Evolutionary conservation across 768 basidiomycete species (phyloP), one percentile per base, ranked within the genome.

Genomic region (Rhizopogon vulgaris): DNA sequence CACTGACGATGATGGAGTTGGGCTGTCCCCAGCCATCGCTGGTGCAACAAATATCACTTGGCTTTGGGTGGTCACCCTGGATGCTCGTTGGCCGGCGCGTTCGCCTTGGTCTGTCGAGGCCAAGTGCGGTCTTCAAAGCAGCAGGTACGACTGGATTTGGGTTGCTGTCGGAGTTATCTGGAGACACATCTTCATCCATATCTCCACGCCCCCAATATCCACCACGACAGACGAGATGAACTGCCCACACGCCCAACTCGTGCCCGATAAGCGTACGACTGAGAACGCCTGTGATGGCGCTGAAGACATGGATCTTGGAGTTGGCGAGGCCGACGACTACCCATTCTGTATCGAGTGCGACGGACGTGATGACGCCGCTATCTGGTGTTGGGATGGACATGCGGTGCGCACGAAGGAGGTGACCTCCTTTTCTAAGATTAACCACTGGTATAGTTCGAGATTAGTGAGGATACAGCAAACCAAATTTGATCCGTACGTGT

Each of bases 21-120:
- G 83, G 81, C 63, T 94, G 90, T 0, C 94, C 94, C 90, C 92
- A 97, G 1, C 95, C 95, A 48, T 82, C 77, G 0, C 87, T 85
- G 2, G 88, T 78, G 48, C 82, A 80, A 54, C 84, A 82, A 14
- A 74, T 69, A 52, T 78, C 75, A 49, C 77, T 83, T 36, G 72
- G 73, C 51, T 74, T 74, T 41, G 68, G 67, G 0, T 63, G 59
- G 22, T 43, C 24, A 6, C 53, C 34, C 36, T 22, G 45, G 22
- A 27, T 11, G 25, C 24, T 49, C 36, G 53, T 41, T 18, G 54
- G 25, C 25, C 54, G 38, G 51, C 56, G 51, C 48, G 53, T 11
- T 43, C 52, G 40, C 64, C 66, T 50, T 51, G 57, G 28, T 22
- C 59, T 59, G 38, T 74, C 74, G 15, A 74, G 68, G 7, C 81